phyloP scores from a whole-genome alignment of 1,284 basidiomycete genomes.

The Cronartium quercuum region DNA sequence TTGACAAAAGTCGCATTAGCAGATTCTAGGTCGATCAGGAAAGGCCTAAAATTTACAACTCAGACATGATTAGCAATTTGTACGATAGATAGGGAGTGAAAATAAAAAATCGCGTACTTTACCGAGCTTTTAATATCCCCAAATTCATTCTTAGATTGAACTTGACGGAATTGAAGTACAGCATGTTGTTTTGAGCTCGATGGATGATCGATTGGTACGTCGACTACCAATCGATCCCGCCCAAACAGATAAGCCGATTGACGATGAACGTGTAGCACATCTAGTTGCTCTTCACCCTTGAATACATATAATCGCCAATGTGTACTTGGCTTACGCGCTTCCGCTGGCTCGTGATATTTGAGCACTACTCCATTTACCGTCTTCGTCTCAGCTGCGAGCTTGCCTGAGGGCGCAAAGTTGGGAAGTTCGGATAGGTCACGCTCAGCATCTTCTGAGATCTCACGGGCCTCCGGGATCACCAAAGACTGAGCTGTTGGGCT shows the following conservation, averaged over 20 bases:
- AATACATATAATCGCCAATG: constrained; percentile 92
- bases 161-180: constrained; percentile 84
- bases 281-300: constrained; percentile 84
- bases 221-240: constrained; percentile 76
- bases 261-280: constrained; percentile 81
- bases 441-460: neutral
- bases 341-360: constrained; percentile 98
- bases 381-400: constrained; percentile 91
- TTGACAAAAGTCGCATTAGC: constrained; percentile 94
- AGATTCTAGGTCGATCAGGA: constrained; percentile 91
- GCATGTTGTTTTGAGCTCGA: constrained; percentile 99
- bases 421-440: constrained; percentile 54
- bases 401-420: constrained; percentile 78
- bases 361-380: constrained; percentile 78
- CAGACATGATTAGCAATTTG: neutral
- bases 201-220: constrained; percentile 87
- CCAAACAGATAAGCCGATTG: constrained; percentile 94
- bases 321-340: constrained; percentile 83
- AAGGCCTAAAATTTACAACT: constrained; percentile 59
- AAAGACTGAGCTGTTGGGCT: neutral
- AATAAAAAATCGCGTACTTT: constrained; percentile 59
- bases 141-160: constrained; percentile 79
- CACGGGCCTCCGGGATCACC: neutral
- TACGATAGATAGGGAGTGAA: neutral
- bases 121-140: constrained; percentile 67